Evolutionary conservation across 2,329 filamentous ascomycete genomes (phyloP), one percentile per base, ranked within the genome.

Genomic region (Hyphodiscus sp.): DNA sequence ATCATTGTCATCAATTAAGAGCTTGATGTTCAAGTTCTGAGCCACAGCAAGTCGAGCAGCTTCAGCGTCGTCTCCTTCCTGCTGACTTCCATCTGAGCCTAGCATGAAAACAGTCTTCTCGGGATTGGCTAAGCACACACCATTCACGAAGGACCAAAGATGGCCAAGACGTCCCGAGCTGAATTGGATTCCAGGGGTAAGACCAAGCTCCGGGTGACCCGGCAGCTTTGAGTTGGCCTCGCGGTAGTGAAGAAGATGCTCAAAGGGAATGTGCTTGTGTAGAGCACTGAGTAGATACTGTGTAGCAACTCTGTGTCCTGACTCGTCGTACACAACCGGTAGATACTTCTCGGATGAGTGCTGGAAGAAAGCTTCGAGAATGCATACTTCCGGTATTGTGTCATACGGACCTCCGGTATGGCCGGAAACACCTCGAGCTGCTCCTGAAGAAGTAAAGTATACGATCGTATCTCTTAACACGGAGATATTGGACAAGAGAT

Each of bases 21-120:
- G 47, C 63, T 72, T 72, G 42, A 72, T 64, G 15, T 71, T 71
- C 29, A 72, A 60, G 38, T 67, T 63, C 16, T 65, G 61, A 16
- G 68, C 69, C 2, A 71, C 69, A 1, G 70, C 69, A 54, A 72
- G 61, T 1, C 70, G 65, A 1, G 70, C 70, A 9, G 70, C 69
- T 54, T 72, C 70, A n/a, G 68, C 69, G 38, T 72, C 69, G 38
- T 72, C 69, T 55, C 70, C 70, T 63, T 72, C 70, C 53, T 71
- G 69, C 54, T 72, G 69, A n/a, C 69, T 70, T 16, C 70, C 70
- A 55, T 72, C 70, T 0, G 70, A 72, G 20, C 70, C 70, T 33
- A 72, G 55, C 51, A 71, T 47, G 18, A 72, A 57, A 15, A 71
- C 59, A 9, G 65, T 67, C 62, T 72, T 71, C 15, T 67, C 65